These are phyloP conservation scores for Elsinoe perseae DNA, from an alignment of 2,329 filamentous ascomycete genomes.

Conservation along the genomic window DNA sequence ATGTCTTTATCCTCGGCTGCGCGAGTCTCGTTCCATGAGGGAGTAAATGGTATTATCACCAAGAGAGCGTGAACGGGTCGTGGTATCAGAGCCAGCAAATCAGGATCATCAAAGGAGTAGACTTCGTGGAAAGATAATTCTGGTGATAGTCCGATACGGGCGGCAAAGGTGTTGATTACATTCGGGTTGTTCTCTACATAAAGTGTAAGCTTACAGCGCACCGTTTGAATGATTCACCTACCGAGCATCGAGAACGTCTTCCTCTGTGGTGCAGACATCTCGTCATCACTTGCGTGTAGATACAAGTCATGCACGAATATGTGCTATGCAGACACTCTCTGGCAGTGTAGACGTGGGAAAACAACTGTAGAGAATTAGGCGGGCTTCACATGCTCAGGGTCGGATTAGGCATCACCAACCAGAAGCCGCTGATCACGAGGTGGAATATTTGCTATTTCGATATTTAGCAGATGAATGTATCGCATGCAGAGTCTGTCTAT, in stretches of 20 bases:
- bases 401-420: too few relatives aligned
- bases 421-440: too few relatives aligned
- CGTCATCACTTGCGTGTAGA: too few relatives aligned
- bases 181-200: slow-evolving; percentile 48
- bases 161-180: slow-evolving; percentile 45
- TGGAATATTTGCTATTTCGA: too few relatives aligned
- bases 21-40: slow-evolving; percentile 36
- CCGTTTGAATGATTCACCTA: not conserved
- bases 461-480: too few relatives aligned
- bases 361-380: too few relatives aligned
- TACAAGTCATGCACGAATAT: not conserved
- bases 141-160: slow-evolving; percentile 42
- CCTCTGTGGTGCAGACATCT: not conserved
- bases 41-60: slow-evolving; percentile 42
- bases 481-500: too few relatives aligned
- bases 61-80: slow-evolving; percentile 48
- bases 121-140: slow-evolving; percentile 47
- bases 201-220: not conserved
- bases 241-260: slow-evolving; percentile 12
- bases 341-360: too few relatives aligned
- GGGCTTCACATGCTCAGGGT: too few relatives aligned
- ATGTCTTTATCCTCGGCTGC: slow-evolving; percentile 36
- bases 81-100: slow-evolving; percentile 43
- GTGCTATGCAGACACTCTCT: too few relatives aligned
- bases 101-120: slow-evolving; percentile 45